These are phyloP conservation scores for Mucor racemosus DNA, from an alignment of 371 early-diverging fungal species.

Conservation along the genomic window DNA sequence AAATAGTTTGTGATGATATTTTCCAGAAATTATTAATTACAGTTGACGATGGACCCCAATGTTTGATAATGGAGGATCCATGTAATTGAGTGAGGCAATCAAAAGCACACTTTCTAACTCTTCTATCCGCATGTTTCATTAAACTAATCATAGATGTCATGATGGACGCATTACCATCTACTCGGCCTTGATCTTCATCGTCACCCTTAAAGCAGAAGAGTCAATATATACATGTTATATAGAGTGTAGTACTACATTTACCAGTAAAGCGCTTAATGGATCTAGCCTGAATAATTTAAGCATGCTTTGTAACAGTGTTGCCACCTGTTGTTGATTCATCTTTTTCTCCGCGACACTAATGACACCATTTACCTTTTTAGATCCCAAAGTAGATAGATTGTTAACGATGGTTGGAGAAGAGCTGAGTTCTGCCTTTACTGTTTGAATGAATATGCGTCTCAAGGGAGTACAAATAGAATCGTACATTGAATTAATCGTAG, in stretches of 20 bases:
- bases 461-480: constrained; percentile 67
- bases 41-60: constrained; percentile 60
- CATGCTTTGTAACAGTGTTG: constrained; percentile 25
- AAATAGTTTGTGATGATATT: constrained; percentile 55
- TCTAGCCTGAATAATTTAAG: constrained; percentile 34
- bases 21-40: constrained; percentile 67
- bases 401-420: not conserved
- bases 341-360: constrained; percentile 2
- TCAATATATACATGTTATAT: too few species aligned
- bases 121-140: constrained; percentile 56
- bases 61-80: constrained; percentile 48
- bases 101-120: constrained; percentile 65
- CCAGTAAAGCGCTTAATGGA: constrained; percentile 32
- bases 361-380: constrained; percentile 11
- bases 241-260: constrained; percentile 1
- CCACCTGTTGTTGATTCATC: constrained; percentile 1
- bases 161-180: constrained; percentile 63
- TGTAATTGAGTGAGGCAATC: constrained; percentile 69
- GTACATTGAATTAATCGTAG: constrained; percentile 66
- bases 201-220: not conserved
- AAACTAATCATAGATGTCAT: constrained; percentile 62
- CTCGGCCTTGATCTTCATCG: constrained; percentile 19
- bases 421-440: constrained; percentile 27
- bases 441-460: constrained; percentile 65
- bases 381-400: constrained; percentile 8